These are phyloP conservation scores for Pseudomassariella vexata DNA, from an alignment of 2,329 filamentous ascomycete genomes.

Conservation along the genomic window DNA sequence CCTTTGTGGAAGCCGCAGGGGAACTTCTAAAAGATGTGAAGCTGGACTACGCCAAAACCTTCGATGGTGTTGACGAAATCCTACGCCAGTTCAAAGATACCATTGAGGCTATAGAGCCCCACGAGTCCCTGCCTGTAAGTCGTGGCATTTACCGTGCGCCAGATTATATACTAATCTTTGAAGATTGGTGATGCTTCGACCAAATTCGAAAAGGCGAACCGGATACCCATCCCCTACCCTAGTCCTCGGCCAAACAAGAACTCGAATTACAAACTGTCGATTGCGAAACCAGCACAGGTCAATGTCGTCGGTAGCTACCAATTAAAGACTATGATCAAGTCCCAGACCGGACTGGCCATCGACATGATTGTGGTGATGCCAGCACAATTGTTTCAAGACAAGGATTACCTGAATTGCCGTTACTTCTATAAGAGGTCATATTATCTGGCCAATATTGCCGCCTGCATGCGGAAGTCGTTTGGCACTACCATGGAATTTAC, in stretches of 20 bases:
- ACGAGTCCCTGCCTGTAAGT: conserved; percentile 45
- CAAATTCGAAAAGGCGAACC: conserved; percentile 8
- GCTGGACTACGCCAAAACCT: conserved; percentile 43
- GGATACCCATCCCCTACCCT: conserved; percentile 67
- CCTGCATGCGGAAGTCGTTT: conserved; percentile 56
- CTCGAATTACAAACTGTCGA: conserved; percentile 76
- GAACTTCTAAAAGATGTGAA: conserved; percentile 51
- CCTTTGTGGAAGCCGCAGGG: conserved; percentile 54
- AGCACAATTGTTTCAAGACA: conserved; percentile 73
- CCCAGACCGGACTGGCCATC: conserved; percentile 52
- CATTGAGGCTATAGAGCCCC: conserved; percentile 44
- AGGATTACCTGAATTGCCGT: conserved; percentile 87
- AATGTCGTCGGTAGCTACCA: conserved; percentile 89
- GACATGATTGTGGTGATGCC: conserved; percentile 91
- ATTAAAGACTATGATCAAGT: conserved; percentile 65
- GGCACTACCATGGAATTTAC: conserved; percentile 48
- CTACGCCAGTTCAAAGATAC: conserved; percentile 46
- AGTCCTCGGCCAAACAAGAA: conserved; percentile 71
- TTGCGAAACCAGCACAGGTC: conserved; percentile 67
- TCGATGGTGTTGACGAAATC: conserved; percentile 42
- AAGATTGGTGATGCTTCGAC: conserved; percentile 59
- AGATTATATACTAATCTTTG: conserved; percentile 1
- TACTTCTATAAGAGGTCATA: conserved; percentile 95
- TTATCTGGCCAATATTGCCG: conserved; percentile 78
- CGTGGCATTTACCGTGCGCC: background rate